A percentile compares a stretch with the other conserved stretches of the same genome.
Evolutionary conservation across 2,329 filamentous ascomycete genomes (phyloP).

Genomic region (Botrytis porri): DNA sequence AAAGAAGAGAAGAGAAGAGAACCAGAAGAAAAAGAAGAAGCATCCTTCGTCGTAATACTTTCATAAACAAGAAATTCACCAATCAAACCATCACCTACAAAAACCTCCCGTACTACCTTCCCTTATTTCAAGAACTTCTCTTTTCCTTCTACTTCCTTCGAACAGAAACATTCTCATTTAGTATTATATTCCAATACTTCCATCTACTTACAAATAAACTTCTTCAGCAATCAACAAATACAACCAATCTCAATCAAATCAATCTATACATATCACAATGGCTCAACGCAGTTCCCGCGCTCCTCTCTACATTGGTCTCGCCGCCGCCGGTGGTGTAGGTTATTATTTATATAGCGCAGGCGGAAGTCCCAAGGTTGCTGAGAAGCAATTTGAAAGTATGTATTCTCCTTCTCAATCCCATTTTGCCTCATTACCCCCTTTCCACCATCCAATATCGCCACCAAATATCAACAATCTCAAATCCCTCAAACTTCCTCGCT

Average conservation of each 20-base stretch:
- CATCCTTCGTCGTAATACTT: neutral
- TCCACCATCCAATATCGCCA: neutral
- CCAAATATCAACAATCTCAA: neutral
- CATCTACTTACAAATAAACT: neutral
- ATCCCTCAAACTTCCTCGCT: neutral
- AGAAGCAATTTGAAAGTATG: constrained; percentile 82
- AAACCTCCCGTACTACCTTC: neutral
- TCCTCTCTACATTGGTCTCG: constrained; percentile 53
- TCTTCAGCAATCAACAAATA: neutral
- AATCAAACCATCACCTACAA: neutral
- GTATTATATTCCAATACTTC: neutral
- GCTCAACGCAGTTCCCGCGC: constrained; percentile 40
- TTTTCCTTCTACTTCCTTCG: neutral
- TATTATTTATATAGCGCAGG: constrained; percentile 93
- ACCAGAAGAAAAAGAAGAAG: neutral
- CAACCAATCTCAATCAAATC: neutral
- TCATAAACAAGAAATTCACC: constrained; percentile 4
- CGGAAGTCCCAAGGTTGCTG: constrained; percentile 75
- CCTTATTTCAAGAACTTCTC: neutral
- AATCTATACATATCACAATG: constrained; percentile 30
- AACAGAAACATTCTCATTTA: constrained; percentile 3
- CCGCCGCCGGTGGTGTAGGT: constrained; percentile 64
- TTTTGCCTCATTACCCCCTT: neutral
- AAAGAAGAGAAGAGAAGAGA: neutral
- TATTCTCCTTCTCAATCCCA: constrained; percentile 23